Evolutionary conservation across 2,329 filamentous ascomycete species (phyloP).

Genomic region (Sporothrix protearum): DNA sequence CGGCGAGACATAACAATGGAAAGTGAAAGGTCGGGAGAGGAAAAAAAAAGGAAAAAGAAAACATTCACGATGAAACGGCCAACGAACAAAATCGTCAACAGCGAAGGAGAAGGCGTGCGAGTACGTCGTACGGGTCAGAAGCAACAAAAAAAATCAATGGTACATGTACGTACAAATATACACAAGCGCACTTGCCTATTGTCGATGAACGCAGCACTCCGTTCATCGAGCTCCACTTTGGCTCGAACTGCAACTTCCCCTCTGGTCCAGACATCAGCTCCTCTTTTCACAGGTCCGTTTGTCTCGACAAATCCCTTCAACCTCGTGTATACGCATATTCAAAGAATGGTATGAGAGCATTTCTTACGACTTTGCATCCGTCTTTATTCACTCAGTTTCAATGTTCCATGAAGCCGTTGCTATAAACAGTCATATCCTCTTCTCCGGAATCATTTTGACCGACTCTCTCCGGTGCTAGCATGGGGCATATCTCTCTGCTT

Average conservation of each 20-base stretch:
- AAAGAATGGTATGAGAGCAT: background rate
- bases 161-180: background rate
- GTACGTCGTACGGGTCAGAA: constrained; percentile 16
- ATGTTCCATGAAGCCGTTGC: background rate
- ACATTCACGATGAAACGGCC: background rate
- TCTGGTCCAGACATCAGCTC: background rate
- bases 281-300: constrained; percentile 1
- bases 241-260: background rate
- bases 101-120: background rate
- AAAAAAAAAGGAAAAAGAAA: background rate
- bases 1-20: background rate
- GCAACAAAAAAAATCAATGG: background rate
- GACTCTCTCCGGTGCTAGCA: background rate
- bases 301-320: background rate
- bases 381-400: background rate
- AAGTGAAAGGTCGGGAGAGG: background rate
- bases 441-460: background rate
- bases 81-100: background rate
- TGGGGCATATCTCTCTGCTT: background rate
- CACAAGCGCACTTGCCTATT: background rate
- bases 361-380: background rate
- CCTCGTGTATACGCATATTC: background rate
- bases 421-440: background rate
- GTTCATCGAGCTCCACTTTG: background rate
- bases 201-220: background rate